These are phyloP conservation scores for Fragosphaeria purpurea DNA, from an alignment of 2,329 filamentous ascomycete species.

Conservation along the genomic window DNA sequence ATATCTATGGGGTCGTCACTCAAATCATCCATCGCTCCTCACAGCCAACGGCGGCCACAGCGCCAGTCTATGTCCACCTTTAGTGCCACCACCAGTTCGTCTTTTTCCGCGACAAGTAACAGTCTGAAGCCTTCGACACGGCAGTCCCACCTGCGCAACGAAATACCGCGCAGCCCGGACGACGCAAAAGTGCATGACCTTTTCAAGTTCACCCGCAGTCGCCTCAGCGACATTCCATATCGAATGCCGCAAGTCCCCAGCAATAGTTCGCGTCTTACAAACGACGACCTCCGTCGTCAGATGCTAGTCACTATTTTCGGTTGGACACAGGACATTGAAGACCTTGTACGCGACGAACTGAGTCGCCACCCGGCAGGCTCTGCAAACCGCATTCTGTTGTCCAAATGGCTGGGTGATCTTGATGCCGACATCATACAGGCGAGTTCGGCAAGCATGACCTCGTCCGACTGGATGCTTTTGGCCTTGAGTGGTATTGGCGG, in stretches of 20 bases:
- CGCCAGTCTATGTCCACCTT: conserved; percentile 39
- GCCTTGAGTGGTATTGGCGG: conserved; percentile 81
- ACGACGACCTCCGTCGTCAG: conserved; percentile 73
- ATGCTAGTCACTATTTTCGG: conserved; percentile 94
- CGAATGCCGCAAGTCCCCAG: conserved; percentile 50
- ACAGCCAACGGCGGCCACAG: neutral
- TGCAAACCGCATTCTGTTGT: conserved; percentile 67
- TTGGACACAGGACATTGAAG: conserved; percentile 77
- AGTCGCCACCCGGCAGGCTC: conserved; percentile 63
- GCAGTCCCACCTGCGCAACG: conserved; percentile 67
- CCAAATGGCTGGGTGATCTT: conserved; percentile 87
- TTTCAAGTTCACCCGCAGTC: conserved; percentile 74
- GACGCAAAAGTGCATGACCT: conserved; percentile 65
- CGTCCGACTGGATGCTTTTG: conserved; percentile 93
- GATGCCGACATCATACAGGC: conserved; percentile 72
- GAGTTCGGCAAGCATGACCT: conserved; percentile 77
- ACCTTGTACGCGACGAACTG: conserved; percentile 77
- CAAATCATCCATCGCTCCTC: conserved; percentile 21
- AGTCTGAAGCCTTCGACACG: conserved; percentile 15
- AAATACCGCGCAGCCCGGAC: conserved; percentile 68
- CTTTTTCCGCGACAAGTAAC: conserved; percentile 34
- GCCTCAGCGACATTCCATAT: conserved; percentile 75
- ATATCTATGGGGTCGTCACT: conserved; percentile 57
- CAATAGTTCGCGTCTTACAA: conserved; percentile 52
- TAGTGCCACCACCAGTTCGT: conserved; percentile 38